Evolutionary conservation across 164 flowering plant species (phyloP).

Genomic region (Magnolia sinica): DNA sequence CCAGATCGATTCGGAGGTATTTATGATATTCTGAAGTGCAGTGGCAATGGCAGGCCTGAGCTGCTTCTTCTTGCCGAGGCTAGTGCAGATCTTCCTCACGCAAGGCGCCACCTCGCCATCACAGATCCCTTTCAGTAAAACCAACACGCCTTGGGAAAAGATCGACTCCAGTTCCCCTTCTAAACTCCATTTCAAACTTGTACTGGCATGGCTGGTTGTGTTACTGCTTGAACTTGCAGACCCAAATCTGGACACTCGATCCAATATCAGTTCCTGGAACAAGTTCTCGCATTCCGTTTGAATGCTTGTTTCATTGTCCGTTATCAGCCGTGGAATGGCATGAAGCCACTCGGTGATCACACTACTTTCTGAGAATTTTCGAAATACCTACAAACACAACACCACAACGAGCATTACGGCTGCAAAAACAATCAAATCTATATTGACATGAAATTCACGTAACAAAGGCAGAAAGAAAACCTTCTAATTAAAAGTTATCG

Average conservation of each 20-base stretch:
- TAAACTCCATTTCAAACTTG: slow-evolving; percentile 21
- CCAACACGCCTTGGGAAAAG: slow-evolving; percentile 57
- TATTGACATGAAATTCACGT: not conserved
- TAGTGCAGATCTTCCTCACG: slow-evolving; percentile 76
- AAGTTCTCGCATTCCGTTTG: slow-evolving; percentile 90
- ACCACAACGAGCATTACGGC: not conserved
- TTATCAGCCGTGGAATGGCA: slow-evolving; percentile 73
- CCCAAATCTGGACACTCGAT: slow-evolving; percentile 59
- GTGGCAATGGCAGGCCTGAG: slow-evolving; percentile 54
- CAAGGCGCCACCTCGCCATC: slow-evolving; percentile 75
- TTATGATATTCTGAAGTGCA: slow-evolving; percentile 77
- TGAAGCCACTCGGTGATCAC: slow-evolving; percentile 86
- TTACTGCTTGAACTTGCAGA: slow-evolving; percentile 10
- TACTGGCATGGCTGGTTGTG: slow-evolving; percentile 2
- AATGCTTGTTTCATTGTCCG: slow-evolving; percentile 87
- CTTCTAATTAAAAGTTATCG: not conserved
- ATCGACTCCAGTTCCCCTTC: slow-evolving; percentile 34
- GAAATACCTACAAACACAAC: slow-evolving; percentile 51
- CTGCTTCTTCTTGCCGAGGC: slow-evolving; percentile 84
- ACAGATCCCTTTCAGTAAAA: slow-evolving; percentile 57
- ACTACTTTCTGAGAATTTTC: slow-evolving; percentile 50
- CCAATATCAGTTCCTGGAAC: slow-evolving; percentile 79
- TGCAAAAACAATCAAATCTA: not conserved
- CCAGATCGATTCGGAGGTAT: slow-evolving; percentile 77
- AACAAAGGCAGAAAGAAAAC: not conserved